Conservation (phyloP, 2,329 filamentous ascomycete species). For the Trichophyton benhamiae region DNA sequence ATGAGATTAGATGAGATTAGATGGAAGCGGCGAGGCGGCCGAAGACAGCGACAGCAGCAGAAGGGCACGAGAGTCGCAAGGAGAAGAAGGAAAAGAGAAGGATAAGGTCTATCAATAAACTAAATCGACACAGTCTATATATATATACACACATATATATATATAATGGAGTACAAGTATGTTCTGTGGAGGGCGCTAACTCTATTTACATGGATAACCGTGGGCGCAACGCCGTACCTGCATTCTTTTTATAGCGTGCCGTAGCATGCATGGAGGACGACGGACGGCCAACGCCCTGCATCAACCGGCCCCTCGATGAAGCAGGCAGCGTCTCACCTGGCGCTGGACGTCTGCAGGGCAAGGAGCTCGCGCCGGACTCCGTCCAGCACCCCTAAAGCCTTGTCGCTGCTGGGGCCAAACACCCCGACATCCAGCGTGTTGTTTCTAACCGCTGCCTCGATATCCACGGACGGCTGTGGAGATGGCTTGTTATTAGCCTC, state of each 20-base stretch:
- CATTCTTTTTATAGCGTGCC: background rate
- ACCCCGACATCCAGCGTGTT: conserved; percentile 42
- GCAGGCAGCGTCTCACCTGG: background rate
- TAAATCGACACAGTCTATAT: too few relatives aligned
- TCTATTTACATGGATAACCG: background rate
- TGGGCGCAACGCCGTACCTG: background rate
- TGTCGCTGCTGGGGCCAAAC: conserved; percentile 34
- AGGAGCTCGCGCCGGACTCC: conserved; percentile 14
- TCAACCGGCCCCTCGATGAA: background rate
- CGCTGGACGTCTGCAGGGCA: background rate
- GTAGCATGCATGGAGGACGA: background rate
- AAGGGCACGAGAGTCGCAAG: background rate
- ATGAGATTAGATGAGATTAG: background rate
- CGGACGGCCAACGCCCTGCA: background rate
- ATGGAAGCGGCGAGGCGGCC: background rate
- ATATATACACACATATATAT: background rate
- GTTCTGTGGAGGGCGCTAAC: background rate
- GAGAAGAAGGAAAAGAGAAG: background rate
- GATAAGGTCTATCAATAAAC: background rate
- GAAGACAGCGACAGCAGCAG: background rate
- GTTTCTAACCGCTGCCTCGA: conserved; percentile 41
- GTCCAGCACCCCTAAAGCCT: conserved; percentile 11
- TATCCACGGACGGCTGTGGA: conserved; percentile 40
- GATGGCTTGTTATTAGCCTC: conserved; percentile 13
- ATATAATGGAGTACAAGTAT: background rate